These are phyloP conservation scores for Immersiporthe knoxdaviesiana DNA, from an alignment of 2,329 filamentous ascomycete species.

Conservation along the genomic window DNA sequence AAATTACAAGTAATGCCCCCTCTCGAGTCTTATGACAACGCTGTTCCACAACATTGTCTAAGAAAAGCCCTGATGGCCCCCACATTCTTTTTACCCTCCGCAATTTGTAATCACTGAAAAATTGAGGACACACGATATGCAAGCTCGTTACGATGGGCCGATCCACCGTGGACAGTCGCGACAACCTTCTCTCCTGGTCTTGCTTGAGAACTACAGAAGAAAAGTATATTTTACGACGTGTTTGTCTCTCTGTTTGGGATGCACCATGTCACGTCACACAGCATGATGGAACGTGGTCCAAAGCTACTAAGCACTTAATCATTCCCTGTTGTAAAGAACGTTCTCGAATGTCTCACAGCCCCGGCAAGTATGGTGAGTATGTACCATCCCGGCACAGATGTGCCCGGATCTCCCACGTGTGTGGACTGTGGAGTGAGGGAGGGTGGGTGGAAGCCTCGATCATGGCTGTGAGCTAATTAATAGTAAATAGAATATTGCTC, in stretches of 20 bases:
- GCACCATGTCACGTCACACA: conserved; percentile 1
- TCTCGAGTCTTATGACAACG: too few relatives aligned
- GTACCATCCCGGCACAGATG: neutral
- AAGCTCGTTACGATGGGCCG: too few relatives aligned
- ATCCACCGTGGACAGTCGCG: too few relatives aligned
- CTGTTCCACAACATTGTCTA: too few relatives aligned
- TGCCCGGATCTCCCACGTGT: neutral
- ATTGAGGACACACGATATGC: too few relatives aligned
- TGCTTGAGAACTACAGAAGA: too few relatives aligned
- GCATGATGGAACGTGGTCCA: neutral
- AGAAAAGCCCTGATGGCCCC: too few relatives aligned
- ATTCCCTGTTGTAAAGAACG: neutral
- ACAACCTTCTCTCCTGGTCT: too few relatives aligned
- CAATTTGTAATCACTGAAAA: too few relatives aligned
- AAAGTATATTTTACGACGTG: too few relatives aligned
- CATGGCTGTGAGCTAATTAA: neutral
- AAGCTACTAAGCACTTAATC: too few relatives aligned
- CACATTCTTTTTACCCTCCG: too few relatives aligned
- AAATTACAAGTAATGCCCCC: neutral
- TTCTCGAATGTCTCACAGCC: conserved; percentile 6
- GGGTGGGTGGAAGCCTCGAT: neutral
- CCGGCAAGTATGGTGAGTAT: neutral
- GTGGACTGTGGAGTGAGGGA: neutral
- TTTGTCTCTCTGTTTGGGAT: neutral
- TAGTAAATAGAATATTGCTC: neutral